Base-by-base conservation (phyloP, 2,329 filamentous ascomycete species). In the Chlorencoelia australis region DNA sequence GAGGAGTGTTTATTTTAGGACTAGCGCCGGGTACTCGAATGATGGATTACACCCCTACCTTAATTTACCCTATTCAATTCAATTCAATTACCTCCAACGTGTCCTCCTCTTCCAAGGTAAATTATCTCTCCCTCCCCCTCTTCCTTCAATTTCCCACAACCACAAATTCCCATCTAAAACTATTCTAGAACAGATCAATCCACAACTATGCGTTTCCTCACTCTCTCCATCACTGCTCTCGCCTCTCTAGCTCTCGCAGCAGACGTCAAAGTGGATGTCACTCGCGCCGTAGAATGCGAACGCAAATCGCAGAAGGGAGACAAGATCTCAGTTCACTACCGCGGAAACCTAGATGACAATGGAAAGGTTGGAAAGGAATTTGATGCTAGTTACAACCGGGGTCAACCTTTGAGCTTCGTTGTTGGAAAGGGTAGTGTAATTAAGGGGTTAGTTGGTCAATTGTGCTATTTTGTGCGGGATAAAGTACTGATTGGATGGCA, bases 341-440 rank as follows among this genome's bases (percentile, higher is more conserved):
- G 73, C 38, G 89, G 89, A 51, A 91, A 82, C 2, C 73, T 95
- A 44, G 65, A 66, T 34, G 74, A 77, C 16, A 7, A 39, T 34
- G 39, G 39, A 30, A 34, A 33, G 25, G 73, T 76, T 46, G 89
- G 87, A 52, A 68, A 73, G 43, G 68, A 91, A 59, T 96, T 96
- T 56, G 89, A 95, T 63, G 75, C 84, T 45, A 79, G 73, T 61
- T 93, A 93, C 63, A 78, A 88, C 49, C 76, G 88, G 28, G 75
- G 77, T 22, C 58, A 63, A 41, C 89, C 91, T 5, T 75, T 98
- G 55, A 65, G 59, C 43, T 96, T 98, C 65, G 76, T 67, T 44
- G 66, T 98, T 20, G 91, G 91, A 22, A 64, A 65, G 16, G 84
- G 86, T 29, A 73, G 82, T 59, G 91, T 96, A 33, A 98, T 98